A percentile compares a stretch with the other conserved stretches of the same genome.
Conservation (phyloP, 306 rosid species). For the Dryas drummondii region DNA sequence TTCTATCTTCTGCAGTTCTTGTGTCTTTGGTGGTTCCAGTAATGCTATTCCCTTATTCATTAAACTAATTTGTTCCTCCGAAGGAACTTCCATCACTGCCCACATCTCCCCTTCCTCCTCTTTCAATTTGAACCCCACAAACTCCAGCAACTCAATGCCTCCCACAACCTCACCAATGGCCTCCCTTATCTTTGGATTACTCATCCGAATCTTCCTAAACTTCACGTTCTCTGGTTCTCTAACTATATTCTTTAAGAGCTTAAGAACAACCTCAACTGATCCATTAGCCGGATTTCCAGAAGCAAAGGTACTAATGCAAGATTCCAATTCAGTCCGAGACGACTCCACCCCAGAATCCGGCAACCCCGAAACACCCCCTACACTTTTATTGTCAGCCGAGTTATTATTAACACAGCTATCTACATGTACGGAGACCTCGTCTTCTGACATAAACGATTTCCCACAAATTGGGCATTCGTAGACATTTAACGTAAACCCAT, state of each 20-base stretch:
- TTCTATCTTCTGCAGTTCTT: constrained; percentile 40
- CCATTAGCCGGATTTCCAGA: constrained; percentile 67
- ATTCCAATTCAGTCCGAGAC: constrained; percentile 48
- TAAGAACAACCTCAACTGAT: constrained; percentile 67
- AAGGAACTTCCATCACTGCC: constrained; percentile 76
- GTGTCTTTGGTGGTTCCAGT: constrained; percentile 49
- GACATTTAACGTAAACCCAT: constrained; percentile 56
- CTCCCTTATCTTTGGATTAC: constrained; percentile 80
- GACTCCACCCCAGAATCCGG: constrained; percentile 24
- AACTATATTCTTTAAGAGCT: constrained; percentile 63
- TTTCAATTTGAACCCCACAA: constrained; percentile 61
- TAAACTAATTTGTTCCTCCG: constrained; percentile 37
- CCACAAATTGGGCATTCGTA: constrained; percentile 86
- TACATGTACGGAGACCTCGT: constrained; percentile 73
- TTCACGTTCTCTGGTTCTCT: constrained; percentile 81
- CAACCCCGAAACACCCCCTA: constrained; percentile 24
- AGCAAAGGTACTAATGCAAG: constrained; percentile 48
- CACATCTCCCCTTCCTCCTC: constrained; percentile 91
- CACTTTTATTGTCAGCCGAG: constrained; percentile 17
- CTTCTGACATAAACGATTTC: constrained; percentile 61
- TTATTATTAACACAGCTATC: constrained; percentile 52
- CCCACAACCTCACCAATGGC: constrained; percentile 67
- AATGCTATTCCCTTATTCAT: constrained; percentile 46
- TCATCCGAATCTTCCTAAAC: constrained; percentile 79
- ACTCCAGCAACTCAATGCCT: constrained; percentile 76